Conservation (phyloP, 768 basidiomycete genomes). For the Macrolepiota fuliginosa region DNA sequence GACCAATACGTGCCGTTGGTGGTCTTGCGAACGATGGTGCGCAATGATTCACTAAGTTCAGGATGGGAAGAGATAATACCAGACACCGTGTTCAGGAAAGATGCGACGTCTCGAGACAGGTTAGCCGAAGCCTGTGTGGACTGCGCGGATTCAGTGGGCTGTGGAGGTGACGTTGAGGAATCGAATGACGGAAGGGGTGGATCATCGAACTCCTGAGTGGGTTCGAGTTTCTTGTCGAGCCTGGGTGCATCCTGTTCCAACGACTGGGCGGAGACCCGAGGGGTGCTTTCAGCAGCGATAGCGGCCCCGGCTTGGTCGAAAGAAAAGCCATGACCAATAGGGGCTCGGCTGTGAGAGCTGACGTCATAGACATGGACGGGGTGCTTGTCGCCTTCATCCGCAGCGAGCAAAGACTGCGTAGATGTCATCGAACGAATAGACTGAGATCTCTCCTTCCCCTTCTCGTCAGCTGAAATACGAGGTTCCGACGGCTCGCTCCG, state of each 20-base stretch:
- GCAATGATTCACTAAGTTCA: slow-evolving; percentile 66
- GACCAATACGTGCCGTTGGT: slow-evolving; percentile 69
- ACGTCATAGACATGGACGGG: slow-evolving; percentile 60
- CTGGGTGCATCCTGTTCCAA: slow-evolving; percentile 10
- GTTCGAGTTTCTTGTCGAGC: background rate
- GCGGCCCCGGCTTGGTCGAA: background rate
- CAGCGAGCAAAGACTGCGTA: slow-evolving; percentile 37
- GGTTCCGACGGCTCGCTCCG: slow-evolving; percentile 24
- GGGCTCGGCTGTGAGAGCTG: slow-evolving; percentile 16
- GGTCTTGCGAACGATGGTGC: slow-evolving; percentile 61
- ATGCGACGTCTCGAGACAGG: slow-evolving; percentile 62
- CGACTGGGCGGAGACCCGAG: slow-evolving; percentile 23
- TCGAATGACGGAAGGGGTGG: slow-evolving; percentile 34
- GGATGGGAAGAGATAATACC: slow-evolving; percentile 63
- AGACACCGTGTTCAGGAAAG: slow-evolving; percentile 54
- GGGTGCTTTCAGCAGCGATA: slow-evolving; percentile 34
- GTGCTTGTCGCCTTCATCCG: slow-evolving; percentile 49
- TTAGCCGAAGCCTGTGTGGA: slow-evolving; percentile 34
- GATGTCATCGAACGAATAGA: slow-evolving; percentile 27
- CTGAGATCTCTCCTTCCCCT: slow-evolving; percentile 50
- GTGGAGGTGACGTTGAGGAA: slow-evolving; percentile 33
- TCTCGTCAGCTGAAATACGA: slow-evolving; percentile 26
- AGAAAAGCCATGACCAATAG: slow-evolving; percentile 2
- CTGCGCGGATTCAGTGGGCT: slow-evolving; percentile 15
- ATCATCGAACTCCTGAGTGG: slow-evolving; percentile 24